Evolutionary conservation across 495 filamentous ascomycete genomes (phyloP).

Genomic region (Jackrogersella minutella): DNA sequence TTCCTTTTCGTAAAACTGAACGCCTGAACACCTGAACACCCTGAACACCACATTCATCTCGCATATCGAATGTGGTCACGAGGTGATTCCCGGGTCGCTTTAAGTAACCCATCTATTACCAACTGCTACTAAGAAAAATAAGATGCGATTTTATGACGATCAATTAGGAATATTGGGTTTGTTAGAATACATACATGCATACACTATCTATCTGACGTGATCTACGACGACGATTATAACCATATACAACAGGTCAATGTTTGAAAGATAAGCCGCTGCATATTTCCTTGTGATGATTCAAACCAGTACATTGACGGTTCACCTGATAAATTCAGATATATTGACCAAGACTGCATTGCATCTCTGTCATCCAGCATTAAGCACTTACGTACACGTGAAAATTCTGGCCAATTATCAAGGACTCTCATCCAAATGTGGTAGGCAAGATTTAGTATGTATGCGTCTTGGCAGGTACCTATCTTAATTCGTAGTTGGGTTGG

Average conservation of each 20-base stretch:
- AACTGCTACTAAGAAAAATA: not conserved
- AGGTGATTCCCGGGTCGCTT: not conserved
- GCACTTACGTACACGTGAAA: constrained; percentile 4
- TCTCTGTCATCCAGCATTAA: not conserved
- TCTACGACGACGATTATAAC: constrained; percentile 7
- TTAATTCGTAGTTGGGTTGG: not conserved
- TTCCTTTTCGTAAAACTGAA: too few relatives aligned
- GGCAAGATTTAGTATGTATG: not conserved
- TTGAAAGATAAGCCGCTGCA: not conserved
- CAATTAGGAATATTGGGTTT: not conserved
- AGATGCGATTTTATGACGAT: constrained; percentile 11
- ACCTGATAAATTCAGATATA: constrained; percentile 19
- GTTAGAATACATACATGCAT: too few relatives aligned
- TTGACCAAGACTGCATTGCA: constrained; percentile 3
- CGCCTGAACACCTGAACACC: constrained; percentile 6
- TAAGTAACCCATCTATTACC: not conserved
- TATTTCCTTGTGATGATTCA: not conserved
- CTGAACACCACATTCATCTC: not conserved
- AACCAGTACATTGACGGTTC: not conserved
- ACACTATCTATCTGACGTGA: constrained; percentile 9
- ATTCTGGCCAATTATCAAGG: constrained; percentile 15
- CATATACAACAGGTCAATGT: constrained; percentile 1
- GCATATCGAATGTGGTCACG: not conserved
- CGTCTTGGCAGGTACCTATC: not conserved
- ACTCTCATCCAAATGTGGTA: constrained; percentile 19